phyloP scores from a whole-genome alignment of 2,329 filamentous ascomycete species.

The Cephalotrichum gorgonifer region DNA sequence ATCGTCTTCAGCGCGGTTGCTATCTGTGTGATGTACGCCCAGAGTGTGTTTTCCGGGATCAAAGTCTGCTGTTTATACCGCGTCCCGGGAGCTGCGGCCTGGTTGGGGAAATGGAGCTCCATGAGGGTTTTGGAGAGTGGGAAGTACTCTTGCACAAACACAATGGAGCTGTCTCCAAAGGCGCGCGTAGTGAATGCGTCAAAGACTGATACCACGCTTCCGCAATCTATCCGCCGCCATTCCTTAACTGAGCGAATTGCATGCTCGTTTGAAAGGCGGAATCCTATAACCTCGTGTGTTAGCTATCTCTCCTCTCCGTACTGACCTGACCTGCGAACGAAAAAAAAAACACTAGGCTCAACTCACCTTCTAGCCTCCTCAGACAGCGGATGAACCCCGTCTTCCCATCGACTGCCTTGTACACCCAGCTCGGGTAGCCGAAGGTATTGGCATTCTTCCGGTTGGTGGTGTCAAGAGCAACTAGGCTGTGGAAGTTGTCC shows the following conservation, averaged over 20 bases:
- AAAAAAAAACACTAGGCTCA: too few species aligned
- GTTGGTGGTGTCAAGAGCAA: conserved; percentile 74
- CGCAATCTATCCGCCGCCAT: conserved; percentile 79
- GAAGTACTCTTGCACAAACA: conserved; percentile 90
- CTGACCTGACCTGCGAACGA: not conserved
- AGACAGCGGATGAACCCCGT: conserved; percentile 84
- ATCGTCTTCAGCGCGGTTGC: conserved; percentile 80
- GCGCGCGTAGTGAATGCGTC: conserved; percentile 89
- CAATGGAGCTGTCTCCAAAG: conserved; percentile 82
- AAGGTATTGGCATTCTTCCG: conserved; percentile 66
- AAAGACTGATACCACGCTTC: conserved; percentile 74
- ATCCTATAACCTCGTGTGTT: conserved; percentile 39
- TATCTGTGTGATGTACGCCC: conserved; percentile 89
- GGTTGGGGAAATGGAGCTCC: conserved; percentile 59
- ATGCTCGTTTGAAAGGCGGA: conserved; percentile 77
- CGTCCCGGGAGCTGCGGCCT: conserved; percentile 25
- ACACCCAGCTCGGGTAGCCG: conserved; percentile 86
- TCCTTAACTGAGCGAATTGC: conserved; percentile 77
- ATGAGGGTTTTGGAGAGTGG: conserved; percentile 82
- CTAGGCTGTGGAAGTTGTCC: conserved; percentile 85
- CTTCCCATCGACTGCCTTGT: conserved; percentile 84
- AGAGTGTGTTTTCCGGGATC: conserved; percentile 66
- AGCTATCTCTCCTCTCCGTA: not conserved
- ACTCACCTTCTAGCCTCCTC: conserved; percentile 66
- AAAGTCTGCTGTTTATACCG: conserved; percentile 33